phyloP scores from a whole-genome alignment of 352 stramenopile species.

The Phytophthora quininea region DNA sequence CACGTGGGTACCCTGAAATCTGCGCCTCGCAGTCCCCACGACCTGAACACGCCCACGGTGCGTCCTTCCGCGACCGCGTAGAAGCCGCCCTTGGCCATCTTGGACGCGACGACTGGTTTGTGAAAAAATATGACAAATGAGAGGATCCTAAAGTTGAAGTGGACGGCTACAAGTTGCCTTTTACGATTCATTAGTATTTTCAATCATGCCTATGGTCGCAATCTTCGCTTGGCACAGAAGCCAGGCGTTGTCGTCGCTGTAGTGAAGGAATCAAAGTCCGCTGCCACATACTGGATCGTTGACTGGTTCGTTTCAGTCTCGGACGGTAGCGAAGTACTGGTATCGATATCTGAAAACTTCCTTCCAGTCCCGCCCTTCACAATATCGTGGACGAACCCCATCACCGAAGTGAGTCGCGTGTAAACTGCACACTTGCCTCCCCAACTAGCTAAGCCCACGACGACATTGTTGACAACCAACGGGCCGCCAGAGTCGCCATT shows the following conservation, averaged over 20 bases:
- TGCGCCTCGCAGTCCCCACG: slow-evolving; percentile 60
- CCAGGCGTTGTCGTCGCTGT: too few species aligned
- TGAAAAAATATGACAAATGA: too few species aligned
- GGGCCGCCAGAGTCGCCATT: slow-evolving; percentile 56
- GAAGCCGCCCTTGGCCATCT: slow-evolving; percentile 40
- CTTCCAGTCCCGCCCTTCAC: background rate
- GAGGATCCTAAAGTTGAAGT: too few species aligned
- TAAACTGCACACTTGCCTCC: slow-evolving; percentile 46
- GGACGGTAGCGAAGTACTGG: too few species aligned
- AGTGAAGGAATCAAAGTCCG: too few species aligned
- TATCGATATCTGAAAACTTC: background rate
- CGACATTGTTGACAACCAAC: slow-evolving; percentile 36
- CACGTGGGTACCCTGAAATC: slow-evolving; percentile 60
- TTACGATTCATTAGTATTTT: too few species aligned
- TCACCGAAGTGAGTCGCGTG: slow-evolving; percentile 35
- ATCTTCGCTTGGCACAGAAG: too few species aligned
- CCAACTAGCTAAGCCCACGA: slow-evolving; percentile 56
- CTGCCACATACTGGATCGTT: too few species aligned
- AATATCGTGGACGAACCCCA: slow-evolving; percentile 37
- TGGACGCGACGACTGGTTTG: too few species aligned
- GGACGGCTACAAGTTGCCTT: too few species aligned
- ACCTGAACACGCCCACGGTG: slow-evolving; percentile 56
- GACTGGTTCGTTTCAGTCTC: too few species aligned
- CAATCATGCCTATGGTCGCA: too few species aligned
- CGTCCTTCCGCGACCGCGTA: slow-evolving; percentile 71